Percentiles rank a stretch among this genome's conserved stretches.
Conservation (phyloP, 257 asterid genomes). For the Solanum etuberosum region DNA sequence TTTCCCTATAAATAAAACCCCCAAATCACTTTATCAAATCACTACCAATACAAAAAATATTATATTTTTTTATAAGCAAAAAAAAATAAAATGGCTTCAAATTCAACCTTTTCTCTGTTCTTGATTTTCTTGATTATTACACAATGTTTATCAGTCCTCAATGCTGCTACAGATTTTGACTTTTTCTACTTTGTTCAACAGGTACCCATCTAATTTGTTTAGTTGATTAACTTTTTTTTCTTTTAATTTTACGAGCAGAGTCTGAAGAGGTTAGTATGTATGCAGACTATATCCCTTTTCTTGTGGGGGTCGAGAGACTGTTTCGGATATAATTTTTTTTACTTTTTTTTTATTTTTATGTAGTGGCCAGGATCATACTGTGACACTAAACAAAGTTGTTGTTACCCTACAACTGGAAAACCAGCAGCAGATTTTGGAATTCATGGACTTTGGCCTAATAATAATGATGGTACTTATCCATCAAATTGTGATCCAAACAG, state of each 20-base stretch:
- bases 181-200: conserved; percentile 82
- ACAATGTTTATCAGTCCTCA: conserved; percentile 21
- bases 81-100: background rate
- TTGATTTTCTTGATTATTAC: conserved; percentile 19
- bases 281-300: accelerated
- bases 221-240: background rate
- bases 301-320: background rate
- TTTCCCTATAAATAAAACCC: background rate
- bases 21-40: background rate
- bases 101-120: background rate
- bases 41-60: background rate
- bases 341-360: background rate
- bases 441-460: conserved; percentile 80
- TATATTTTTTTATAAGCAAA: background rate
- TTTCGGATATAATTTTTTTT: background rate
- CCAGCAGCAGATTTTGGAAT: conserved; percentile 63
- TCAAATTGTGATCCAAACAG: conserved; percentile 53
- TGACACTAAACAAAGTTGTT: conserved; percentile 58
- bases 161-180: conserved; percentile 48
- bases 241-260: background rate
- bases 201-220: conserved; percentile 18
- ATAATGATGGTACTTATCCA: conserved; percentile 68
- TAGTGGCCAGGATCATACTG: conserved; percentile 91
- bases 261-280: accelerated
- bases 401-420: conserved; percentile 72